Percentiles rank a stretch among this genome's conserved stretches.
phyloP scores from a whole-genome alignment of 73 alveolate species.

The Paramecium biaurelia region DNA sequence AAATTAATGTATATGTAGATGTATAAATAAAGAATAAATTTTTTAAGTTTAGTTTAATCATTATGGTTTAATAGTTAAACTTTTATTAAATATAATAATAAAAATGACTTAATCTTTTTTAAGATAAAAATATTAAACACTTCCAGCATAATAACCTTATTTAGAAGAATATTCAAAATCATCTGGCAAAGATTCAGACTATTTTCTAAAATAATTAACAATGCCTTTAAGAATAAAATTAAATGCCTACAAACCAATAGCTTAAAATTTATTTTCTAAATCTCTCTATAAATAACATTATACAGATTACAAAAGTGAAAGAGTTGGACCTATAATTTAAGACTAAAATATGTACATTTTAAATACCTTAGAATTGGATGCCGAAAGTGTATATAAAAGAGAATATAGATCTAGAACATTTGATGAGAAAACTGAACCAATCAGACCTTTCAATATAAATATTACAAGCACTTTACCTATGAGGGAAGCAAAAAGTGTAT shows the following conservation, averaged over 20 bases:
- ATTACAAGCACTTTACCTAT: neutral
- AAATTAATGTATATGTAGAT: neutral
- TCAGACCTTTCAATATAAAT: neutral
- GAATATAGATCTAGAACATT: neutral
- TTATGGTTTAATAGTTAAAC: too few species aligned
- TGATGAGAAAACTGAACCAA: neutral
- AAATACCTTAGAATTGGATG: neutral
- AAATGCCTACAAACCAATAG: neutral
- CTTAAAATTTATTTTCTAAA: neutral
- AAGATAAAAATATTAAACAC: neutral
- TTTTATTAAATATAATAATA: too few species aligned
- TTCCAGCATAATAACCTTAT: neutral
- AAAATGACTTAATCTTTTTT: neutral
- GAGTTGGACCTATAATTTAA: neutral
- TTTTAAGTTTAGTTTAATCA: too few species aligned
- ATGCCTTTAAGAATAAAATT: neutral
- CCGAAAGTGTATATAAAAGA: neutral
- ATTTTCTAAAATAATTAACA: neutral
- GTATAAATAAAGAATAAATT: neutral
- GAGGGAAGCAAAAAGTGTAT: neutral
- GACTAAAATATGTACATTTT: neutral
- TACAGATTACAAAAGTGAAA: neutral
- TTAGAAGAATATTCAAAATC: neutral
- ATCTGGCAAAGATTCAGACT: neutral
- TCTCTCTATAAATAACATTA: neutral